Conservation (phyloP, 1,139 yeast species). For the Pichia sp. region DNA sequence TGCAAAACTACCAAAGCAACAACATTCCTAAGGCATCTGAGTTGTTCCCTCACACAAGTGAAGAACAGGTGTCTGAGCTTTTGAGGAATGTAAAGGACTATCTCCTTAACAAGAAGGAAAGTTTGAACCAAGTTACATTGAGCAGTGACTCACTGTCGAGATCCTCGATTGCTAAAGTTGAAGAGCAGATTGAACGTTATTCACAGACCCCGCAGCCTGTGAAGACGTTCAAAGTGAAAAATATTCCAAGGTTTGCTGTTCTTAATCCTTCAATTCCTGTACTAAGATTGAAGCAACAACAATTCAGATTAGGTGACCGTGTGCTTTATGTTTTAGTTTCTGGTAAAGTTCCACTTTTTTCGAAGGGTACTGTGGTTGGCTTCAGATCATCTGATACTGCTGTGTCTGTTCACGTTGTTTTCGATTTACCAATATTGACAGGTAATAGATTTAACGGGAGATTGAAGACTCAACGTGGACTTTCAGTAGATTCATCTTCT, state of each 20-base stretch:
- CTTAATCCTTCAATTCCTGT: constrained; percentile 73
- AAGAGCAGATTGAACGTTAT: constrained; percentile 53
- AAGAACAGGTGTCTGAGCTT: constrained; percentile 40
- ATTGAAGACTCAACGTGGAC: constrained; percentile 73
- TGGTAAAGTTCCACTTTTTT: constrained; percentile 84
- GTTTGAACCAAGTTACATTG: constrained; percentile 62
- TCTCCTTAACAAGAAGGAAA: constrained; percentile 53
- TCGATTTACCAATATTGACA: constrained; percentile 77
- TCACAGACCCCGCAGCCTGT: constrained; percentile 41
- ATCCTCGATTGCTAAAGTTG: constrained; percentile 64
- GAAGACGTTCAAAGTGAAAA: constrained; percentile 58
- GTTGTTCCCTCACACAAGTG: constrained; percentile 46
- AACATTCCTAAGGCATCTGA: constrained; percentile 41
- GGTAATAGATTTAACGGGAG: constrained; percentile 82
- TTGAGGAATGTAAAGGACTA: constrained; percentile 48
- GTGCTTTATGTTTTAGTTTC: constrained; percentile 80
- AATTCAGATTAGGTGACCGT: constrained; percentile 83
- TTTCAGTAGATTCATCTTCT: constrained; percentile 76
- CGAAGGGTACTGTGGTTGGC: constrained; percentile 89
- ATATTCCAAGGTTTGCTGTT: constrained; percentile 83
- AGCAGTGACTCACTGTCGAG: constrained; percentile 78
- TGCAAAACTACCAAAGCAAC: constrained; percentile 33
- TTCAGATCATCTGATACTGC: constrained; percentile 61
- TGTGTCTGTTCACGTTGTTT: constrained; percentile 64
- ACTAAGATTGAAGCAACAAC: constrained; percentile 69